Evolutionary conservation across 1,284 basidiomycete species (phyloP), one percentile per base, ranked within the genome.

Genomic region (Austroboletus novae-zelandiae): DNA sequence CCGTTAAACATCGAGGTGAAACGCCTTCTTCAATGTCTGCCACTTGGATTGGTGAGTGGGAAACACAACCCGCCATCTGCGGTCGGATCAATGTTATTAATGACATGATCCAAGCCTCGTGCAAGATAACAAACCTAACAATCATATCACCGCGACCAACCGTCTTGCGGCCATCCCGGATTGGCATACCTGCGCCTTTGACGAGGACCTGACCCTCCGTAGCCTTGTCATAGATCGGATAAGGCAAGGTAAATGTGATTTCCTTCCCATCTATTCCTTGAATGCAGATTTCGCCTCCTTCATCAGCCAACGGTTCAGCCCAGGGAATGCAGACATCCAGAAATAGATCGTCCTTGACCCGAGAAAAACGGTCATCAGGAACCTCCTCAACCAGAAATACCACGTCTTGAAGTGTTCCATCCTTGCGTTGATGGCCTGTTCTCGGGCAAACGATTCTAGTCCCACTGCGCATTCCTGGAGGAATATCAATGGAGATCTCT

Each of bases 181-280:
- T 77, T 30, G 91, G 91, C 91, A 95, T 94, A 14, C 93, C 93
- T 61, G 87, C 88, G 36, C 84, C 88, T 52, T 65, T 68, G 43
- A 81, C 62, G 34, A 89, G 74, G 41, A 80, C 69, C 46, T 81
- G 81, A 45, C 88, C 86, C 57, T 80, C 77, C 43, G 85, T 77
- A 2, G 78, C 78, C 65, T 82, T 81, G 57, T 89, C 79, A 48
- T 70, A 64, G 61, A 81, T 75, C 48, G 81, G 75, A 55, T 78
- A 76, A 50, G 91, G 88, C 37, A 91, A 73, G 41, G 77, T 70
- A 40, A 91, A 74, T 9, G 71, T 68, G 47, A 88, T 74, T 53
- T 78, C 76, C 54, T 84, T 74, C 14, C 88, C 89, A 61, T 92
- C 87, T 51, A 94, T 73, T 17, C 86, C 84, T 47, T 78, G 74